Evolutionary conservation across 306 rosid species (phyloP).

Genomic region (Malus orientalis): DNA sequence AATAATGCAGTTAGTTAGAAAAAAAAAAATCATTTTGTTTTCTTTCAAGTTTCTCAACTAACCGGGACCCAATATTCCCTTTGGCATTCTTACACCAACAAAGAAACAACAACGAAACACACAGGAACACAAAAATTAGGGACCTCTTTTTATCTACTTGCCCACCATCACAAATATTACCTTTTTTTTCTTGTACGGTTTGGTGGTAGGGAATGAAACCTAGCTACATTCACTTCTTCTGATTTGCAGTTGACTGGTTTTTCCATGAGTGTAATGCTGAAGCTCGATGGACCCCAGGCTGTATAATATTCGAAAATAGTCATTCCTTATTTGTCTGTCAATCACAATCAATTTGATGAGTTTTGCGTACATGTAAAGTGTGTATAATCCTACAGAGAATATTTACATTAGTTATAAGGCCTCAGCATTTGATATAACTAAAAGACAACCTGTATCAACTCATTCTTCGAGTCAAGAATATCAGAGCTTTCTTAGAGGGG

Average conservation of each 20-base stretch:
- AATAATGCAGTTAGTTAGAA: too few species aligned
- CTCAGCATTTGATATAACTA: too few species aligned
- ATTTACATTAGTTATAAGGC: too few species aligned
- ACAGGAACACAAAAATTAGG: too few species aligned
- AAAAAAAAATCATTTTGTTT: too few species aligned
- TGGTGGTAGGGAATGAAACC: constrained; percentile 32
- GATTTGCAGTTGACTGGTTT: constrained; percentile 45
- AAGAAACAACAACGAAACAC: constrained; percentile 21
- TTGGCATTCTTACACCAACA: constrained; percentile 24
- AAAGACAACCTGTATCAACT: too few species aligned
- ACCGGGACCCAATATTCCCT: constrained; percentile 27
- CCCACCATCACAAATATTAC: constrained; percentile 3
- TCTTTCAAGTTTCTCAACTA: constrained; percentile 10
- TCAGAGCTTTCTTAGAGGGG: too few species aligned
- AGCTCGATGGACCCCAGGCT: not conserved
- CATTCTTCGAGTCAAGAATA: too few species aligned
- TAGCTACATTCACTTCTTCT: constrained; percentile 41
- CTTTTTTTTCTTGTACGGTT: constrained; percentile 23
- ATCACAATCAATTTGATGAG: too few species aligned
- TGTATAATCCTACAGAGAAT: too few species aligned
- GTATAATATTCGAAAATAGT: not conserved
- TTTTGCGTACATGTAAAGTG: too few species aligned
- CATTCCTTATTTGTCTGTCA: not conserved
- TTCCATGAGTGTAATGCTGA: constrained; percentile 39
- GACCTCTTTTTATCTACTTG: not conserved